Evolutionary conservation across 2,329 filamentous ascomycete genomes (phyloP).

Genomic region (Chaetothyriales sp.): DNA sequence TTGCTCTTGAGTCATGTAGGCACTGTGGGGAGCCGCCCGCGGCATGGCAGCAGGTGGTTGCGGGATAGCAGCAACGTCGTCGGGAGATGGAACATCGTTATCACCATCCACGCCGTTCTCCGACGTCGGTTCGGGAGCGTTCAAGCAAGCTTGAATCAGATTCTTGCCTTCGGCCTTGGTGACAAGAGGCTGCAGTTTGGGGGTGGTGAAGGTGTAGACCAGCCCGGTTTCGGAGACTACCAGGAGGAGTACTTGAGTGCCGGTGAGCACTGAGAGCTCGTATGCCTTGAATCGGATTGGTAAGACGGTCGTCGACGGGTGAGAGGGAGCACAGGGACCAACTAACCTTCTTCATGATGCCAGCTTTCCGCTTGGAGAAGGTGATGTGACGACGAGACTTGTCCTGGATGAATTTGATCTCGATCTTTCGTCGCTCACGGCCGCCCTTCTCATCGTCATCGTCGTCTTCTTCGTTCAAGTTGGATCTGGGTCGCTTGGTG

Average conservation of each 20-base stretch:
- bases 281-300: conserved; percentile 54
- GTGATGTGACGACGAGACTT: conserved; percentile 99
- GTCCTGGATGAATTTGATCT: conserved; percentile 99
- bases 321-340: conserved; percentile 3
- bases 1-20: conserved; percentile 52
- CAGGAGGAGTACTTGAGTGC: conserved; percentile 89
- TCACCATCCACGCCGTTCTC: conserved; percentile 68
- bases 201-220: conserved; percentile 96
- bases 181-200: conserved; percentile 93
- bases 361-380: conserved; percentile 98
- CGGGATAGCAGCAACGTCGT: conserved; percentile 71
- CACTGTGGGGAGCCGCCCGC: conserved; percentile 46
- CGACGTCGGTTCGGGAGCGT: conserved; percentile 81
- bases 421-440: conserved; percentile 97
- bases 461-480: conserved; percentile 81
- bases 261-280: conserved; percentile 90
- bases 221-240: conserved; percentile 95
- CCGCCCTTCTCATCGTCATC: conserved; percentile 96
- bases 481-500: conserved; percentile 62
- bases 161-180: conserved; percentile 99
- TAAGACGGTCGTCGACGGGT: conserved; percentile 1
- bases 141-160: conserved; percentile 93
- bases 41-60: conserved; percentile 55
- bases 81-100: conserved; percentile 74
- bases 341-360: conserved; percentile 99